Evolutionary conservation across 306 rosid species (phyloP).

Genomic region (Glycine soja): DNA sequence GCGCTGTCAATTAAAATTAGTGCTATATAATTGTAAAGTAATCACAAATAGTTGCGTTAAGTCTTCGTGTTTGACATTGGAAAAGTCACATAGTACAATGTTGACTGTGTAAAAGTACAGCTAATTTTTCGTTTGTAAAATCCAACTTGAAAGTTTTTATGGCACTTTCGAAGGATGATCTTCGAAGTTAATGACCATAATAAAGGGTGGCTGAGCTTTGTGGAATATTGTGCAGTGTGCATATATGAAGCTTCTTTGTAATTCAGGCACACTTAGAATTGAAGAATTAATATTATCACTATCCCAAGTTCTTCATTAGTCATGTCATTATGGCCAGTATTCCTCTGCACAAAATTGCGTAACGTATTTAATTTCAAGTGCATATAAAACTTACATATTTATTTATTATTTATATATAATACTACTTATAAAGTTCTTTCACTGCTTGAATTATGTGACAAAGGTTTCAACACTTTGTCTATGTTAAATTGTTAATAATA

Average conservation of each 20-base stretch:
- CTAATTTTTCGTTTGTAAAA: slow-evolving; percentile 13
- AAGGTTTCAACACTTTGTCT: no score
- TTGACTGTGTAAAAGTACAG: slow-evolving; percentile 20
- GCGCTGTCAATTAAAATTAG: not conserved
- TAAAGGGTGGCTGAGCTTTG: not conserved
- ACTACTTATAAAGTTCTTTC: no score
- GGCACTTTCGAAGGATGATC: not conserved
- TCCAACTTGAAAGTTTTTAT: not conserved
- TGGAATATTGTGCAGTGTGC: slow-evolving; percentile 12
- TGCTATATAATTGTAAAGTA: not conserved
- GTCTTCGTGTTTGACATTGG: not conserved
- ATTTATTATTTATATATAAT: no score
- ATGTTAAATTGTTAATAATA: no score
- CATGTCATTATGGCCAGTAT: no score
- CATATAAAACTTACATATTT: no score
- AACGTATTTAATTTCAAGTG: no score
- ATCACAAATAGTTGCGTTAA: slow-evolving; percentile 3
- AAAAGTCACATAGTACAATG: not conserved
- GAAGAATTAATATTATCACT: not conserved
- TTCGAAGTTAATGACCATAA: slow-evolving; percentile 5
- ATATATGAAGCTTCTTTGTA: slow-evolving; percentile 34
- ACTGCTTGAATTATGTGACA: no score
- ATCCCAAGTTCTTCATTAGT: no score
- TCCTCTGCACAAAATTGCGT: no score
- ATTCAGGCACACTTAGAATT: not conserved